These are phyloP conservation scores for Botrytis byssoidea DNA, from an alignment of 2,329 filamentous ascomycete genomes.

Conservation along the genomic window DNA sequence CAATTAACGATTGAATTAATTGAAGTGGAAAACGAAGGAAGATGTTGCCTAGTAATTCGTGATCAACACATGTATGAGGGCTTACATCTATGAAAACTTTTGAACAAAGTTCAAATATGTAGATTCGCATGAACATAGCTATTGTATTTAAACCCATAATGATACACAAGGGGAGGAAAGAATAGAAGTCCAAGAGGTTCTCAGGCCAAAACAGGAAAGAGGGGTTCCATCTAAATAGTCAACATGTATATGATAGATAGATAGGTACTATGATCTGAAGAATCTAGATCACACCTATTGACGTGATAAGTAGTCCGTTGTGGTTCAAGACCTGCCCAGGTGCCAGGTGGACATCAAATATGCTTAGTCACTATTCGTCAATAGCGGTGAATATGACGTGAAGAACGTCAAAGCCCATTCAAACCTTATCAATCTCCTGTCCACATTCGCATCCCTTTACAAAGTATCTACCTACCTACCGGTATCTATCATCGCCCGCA, in stretches of 20 bases:
- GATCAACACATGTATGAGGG: background rate
- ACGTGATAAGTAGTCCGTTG: too few relatives aligned
- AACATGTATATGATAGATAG: background rate
- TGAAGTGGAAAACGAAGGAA: background rate
- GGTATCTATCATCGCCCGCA: background rate
- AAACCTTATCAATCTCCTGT: background rate
- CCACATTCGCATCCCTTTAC: background rate
- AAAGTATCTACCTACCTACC: background rate
- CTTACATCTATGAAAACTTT: background rate
- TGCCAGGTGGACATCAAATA: background rate
- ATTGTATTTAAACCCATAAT: background rate
- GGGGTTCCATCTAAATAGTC: background rate
- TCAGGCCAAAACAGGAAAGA: background rate
- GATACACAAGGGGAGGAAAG: background rate
- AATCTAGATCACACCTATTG: background rate
- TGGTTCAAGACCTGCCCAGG: background rate
- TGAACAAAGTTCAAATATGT: background rate
- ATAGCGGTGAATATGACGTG: background rate
- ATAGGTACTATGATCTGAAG: background rate
- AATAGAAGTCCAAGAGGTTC: background rate
- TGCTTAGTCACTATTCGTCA: background rate
- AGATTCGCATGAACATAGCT: background rate
- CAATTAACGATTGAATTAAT: background rate
- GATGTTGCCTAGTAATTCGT: background rate
- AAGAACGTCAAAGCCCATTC: background rate